These are phyloP conservation scores for Penicillium italicum DNA, from an alignment of 2,329 filamentous ascomycete species.

Conservation along the genomic window DNA sequence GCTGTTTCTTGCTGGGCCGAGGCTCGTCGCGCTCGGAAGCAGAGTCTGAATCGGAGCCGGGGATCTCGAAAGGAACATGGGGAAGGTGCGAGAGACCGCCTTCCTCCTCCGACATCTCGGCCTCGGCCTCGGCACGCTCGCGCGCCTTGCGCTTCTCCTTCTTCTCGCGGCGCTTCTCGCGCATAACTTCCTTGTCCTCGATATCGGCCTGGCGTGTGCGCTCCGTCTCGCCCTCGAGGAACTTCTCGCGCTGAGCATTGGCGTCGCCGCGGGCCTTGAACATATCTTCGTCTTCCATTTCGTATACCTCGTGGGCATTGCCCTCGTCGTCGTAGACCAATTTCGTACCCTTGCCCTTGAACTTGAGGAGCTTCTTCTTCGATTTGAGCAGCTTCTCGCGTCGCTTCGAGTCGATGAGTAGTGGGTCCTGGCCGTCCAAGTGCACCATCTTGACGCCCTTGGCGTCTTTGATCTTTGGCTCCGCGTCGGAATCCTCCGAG, in stretches of 20 bases:
- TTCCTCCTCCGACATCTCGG: conserved; percentile 29
- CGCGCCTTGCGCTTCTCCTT: conserved; percentile 45
- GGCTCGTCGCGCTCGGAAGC: conserved; percentile 25
- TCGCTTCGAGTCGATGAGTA: conserved; percentile 89
- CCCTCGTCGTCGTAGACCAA: conserved; percentile 92
- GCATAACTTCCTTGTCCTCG: conserved; percentile 75
- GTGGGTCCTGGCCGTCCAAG: conserved; percentile 63
- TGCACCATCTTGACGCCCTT: conserved; percentile 42
- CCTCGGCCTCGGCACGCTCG: conserved; percentile 37
- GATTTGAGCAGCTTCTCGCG: conserved; percentile 91
- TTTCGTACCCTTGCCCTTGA: conserved; percentile 81
- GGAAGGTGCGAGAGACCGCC: conserved; percentile 18
- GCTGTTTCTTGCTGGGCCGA: conserved; percentile 40
- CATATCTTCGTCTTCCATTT: conserved; percentile 77
- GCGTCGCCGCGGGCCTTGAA: conserved; percentile 73
- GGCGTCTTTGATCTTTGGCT: conserved; percentile 24
- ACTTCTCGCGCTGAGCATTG: conserved; percentile 70
- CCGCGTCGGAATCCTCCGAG: conserved; percentile 44
- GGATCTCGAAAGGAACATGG: conserved; percentile 22
- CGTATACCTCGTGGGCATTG: conserved; percentile 77
- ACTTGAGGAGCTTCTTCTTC: conserved; percentile 90
- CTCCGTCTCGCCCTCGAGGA: conserved; percentile 70
- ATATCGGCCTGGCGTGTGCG: conserved; percentile 72
- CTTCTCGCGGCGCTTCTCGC: conserved; percentile 62
- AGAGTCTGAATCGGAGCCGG: conserved; percentile 17